A percentile compares a stretch with the other conserved stretches of the same genome.
Conservation (phyloP, 2,329 filamentous ascomycete species). For the Fusarium praegraminearum region DNA sequence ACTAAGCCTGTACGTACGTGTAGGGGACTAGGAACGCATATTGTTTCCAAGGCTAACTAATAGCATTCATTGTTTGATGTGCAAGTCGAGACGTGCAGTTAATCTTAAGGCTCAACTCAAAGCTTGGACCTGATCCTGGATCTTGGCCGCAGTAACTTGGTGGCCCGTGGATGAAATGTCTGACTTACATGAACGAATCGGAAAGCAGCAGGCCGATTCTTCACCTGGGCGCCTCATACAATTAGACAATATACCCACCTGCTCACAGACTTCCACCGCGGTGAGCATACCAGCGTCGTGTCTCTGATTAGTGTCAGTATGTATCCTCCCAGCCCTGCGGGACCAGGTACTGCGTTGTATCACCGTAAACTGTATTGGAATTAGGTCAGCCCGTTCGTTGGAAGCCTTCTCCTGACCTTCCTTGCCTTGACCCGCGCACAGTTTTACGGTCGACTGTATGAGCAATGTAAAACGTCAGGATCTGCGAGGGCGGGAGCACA, state of each 20-base stretch:
- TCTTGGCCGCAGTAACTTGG: not conserved
- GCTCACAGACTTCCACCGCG: conserved; percentile 16
- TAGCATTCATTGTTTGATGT: conserved; percentile 24
- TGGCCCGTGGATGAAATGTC: conserved; percentile 3
- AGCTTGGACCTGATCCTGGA: conserved; percentile 7
- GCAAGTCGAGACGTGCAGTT: conserved; percentile 12
- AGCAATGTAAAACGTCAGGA: conserved; percentile 25
- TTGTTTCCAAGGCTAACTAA: conserved; percentile 14
- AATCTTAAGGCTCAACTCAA: conserved; percentile 14
- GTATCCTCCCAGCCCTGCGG: conserved; percentile 14
- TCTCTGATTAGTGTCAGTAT: conserved; percentile 3
- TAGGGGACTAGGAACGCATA: not conserved
- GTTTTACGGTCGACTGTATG: conserved; percentile 14
- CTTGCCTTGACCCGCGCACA: conserved; percentile 20
- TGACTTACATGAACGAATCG: conserved; percentile 35
- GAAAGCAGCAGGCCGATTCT: not conserved
- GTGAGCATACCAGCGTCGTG: conserved; percentile 29
- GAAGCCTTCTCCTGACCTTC: conserved; percentile 13
- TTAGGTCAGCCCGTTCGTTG: not conserved
- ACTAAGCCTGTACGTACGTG: conserved; percentile 6
- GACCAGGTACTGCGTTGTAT: not conserved
- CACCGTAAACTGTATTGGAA: not conserved
- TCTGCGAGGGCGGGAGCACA: conserved; percentile 10
- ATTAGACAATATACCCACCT: not conserved
- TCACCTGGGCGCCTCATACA: not conserved